Evolutionary conservation across 2,329 filamentous ascomycete species (phyloP).

Genomic region (Fusarium sp.): DNA sequence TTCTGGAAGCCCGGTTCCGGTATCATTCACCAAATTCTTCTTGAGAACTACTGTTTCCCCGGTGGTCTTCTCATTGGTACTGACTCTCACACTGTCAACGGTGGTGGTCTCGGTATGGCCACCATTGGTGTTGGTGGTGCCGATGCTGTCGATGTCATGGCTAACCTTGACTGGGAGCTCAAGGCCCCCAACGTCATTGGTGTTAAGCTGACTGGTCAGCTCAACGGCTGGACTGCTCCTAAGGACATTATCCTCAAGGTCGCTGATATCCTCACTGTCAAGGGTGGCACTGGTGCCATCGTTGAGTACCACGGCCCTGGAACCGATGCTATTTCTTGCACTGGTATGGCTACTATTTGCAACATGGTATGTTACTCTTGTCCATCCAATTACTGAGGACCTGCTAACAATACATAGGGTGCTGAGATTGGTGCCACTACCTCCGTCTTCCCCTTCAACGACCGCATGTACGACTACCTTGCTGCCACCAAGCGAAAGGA

Average conservation of each 20-base stretch:
- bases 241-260: conserved; percentile 99
- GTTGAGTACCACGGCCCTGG: conserved; percentile 74
- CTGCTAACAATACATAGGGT: conserved; percentile 43
- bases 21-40: conserved; percentile 98
- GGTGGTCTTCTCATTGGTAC: conserved; percentile 98
- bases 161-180: conserved; percentile 95
- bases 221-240: conserved; percentile 91
- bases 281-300: conserved; percentile 95
- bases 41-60: conserved; percentile 99
- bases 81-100: conserved; percentile 97
- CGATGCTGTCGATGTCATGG: conserved; percentile 98
- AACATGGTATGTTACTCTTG: conserved; percentile 67
- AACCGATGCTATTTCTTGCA: conserved; percentile 79
- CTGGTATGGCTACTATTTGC: conserved; percentile 86
- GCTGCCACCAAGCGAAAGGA: conserved; percentile 87
- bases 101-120: conserved; percentile 92
- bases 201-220: conserved; percentile 89
- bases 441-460: conserved; percentile 96
- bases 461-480: conserved; percentile 97
- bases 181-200: conserved; percentile 98
- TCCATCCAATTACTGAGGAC: conserved; percentile 8
- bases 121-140: conserved; percentile 98
- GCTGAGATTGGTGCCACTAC: conserved; percentile 87
- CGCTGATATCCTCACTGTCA: conserved; percentile 95
- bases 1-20: conserved; percentile 99